Base-by-base conservation (phyloP, 1,284 basidiomycete genomes). In the Ustilago cynodontis region DNA sequence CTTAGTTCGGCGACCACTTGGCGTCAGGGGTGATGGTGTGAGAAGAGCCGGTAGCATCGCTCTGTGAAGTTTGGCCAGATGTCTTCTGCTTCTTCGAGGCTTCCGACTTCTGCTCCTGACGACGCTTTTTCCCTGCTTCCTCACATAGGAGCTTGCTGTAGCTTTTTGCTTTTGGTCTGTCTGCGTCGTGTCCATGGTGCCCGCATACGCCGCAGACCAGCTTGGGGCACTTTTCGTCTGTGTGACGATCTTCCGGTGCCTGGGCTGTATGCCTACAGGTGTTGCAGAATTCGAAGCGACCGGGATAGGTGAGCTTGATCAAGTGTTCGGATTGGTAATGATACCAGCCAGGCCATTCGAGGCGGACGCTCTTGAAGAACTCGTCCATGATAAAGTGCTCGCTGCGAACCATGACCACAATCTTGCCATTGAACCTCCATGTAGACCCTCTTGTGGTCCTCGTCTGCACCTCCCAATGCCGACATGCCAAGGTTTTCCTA, bases 211-310 rank as follows among this genome's bases (percentile, higher is more conserved):
- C 43, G 22, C 43, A 45, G 16, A 45, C 11, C 4, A 45, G 43
- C n/a, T 45, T 45, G n/a, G 7, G 16, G 14, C 59, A 60, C 0
- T 22, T 16, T 0, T 52, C 26, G 1, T 0, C 6, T 3, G 10
- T 51, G 29, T 60, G 59, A 8, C 59, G 59, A 29, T 11, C 31
- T 4, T n/a, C 1, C 5, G 26, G 2, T 13, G 26, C 58, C 20
- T 61, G 59, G 0, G 59, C 41, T 0, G 51, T 33, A 54, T 54
- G 28, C 18, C 26, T 61, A 31, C 59, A 61, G 5, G 14, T 3
- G 1, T n/a, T 24, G 51, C 59, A 61, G 31, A 45, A 61, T 2
- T 61, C 29, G 39, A 47, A 61, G 20, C 51, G 59, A 49, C 59
- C 52, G 10, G 59, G 37, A n/a, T 45, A 54, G 0, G 5, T 2